These are phyloP conservation scores for Phytophthora melonis DNA, from an alignment of 352 stramenopile genomes.

Conservation along the genomic window DNA sequence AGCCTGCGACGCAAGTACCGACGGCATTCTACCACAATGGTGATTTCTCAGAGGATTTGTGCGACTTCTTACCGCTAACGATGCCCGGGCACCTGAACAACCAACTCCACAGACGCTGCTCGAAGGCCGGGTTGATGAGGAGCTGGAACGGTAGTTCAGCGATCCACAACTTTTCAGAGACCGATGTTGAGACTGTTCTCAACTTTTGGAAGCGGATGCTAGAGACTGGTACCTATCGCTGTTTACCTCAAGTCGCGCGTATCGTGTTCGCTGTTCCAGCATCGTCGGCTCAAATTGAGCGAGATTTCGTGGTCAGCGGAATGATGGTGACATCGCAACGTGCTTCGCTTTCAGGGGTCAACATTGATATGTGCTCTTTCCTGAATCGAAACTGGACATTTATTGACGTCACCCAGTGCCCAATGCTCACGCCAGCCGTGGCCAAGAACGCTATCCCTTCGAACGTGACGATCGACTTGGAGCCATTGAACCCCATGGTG, in stretches of 20 bases:
- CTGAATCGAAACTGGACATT: not conserved
- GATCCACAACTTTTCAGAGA: not conserved
- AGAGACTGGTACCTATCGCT: not conserved
- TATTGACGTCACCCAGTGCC: too few relatives aligned
- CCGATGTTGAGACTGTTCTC: not conserved
- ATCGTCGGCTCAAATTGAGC: not conserved
- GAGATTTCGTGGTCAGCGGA: not conserved
- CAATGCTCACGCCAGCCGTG: too few relatives aligned
- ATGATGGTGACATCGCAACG: not conserved
- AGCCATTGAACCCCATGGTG: too few relatives aligned
- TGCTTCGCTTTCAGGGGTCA: not conserved
- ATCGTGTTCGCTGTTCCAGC: not conserved
- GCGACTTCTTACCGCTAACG: too few relatives aligned
- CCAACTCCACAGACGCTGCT: too few relatives aligned
- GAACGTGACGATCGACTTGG: too few relatives aligned
- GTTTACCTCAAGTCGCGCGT: not conserved
- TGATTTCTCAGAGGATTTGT: too few relatives aligned
- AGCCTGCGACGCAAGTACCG: too few relatives aligned
- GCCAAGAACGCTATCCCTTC: too few relatives aligned
- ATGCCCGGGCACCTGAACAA: too few relatives aligned
- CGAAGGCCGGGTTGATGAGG: not conserved
- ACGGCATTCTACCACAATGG: too few relatives aligned
- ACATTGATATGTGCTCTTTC: not conserved
- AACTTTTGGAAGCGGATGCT: not conserved
- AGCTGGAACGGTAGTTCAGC: not conserved